These are phyloP conservation scores for Eucalyptus guilfoylei DNA, from an alignment of 345 rosid species.

Conservation along the genomic window DNA sequence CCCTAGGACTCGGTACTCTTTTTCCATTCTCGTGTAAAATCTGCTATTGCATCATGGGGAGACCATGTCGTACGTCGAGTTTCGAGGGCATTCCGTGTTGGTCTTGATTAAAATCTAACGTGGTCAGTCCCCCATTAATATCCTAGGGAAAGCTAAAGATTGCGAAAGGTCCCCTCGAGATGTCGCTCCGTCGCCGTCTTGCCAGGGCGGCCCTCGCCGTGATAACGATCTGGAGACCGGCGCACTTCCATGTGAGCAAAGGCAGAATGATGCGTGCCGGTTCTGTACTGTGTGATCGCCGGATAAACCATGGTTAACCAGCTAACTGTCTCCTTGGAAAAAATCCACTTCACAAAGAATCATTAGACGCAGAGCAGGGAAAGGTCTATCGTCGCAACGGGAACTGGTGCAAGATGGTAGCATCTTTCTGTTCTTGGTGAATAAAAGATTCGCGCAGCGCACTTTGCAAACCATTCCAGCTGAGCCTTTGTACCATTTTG, in stretches of 20 bases:
- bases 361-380: not conserved
- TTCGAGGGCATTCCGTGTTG: not conserved
- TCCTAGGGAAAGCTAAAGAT: not conserved
- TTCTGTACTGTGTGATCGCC: not conserved
- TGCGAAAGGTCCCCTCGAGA: not conserved
- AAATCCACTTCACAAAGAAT: not conserved
- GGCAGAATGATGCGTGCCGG: not conserved
- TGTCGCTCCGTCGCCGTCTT: not conserved
- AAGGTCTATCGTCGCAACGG: not conserved
- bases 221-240: not conserved
- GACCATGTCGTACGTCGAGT: not conserved
- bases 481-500: not conserved
- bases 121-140: not conserved
- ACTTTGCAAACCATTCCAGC: not conserved
- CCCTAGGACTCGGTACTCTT: not conserved
- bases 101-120: not conserved
- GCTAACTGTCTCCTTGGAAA: not conserved
- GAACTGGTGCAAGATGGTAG: not conserved
- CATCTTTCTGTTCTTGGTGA: not conserved
- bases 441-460: not conserved
- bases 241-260: not conserved
- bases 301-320: not conserved
- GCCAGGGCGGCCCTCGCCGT: not conserved
- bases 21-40: not conserved
- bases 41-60: not conserved